Base-by-base conservation (phyloP, 169 alveolate species). In the Eimeria maxima region DNA sequence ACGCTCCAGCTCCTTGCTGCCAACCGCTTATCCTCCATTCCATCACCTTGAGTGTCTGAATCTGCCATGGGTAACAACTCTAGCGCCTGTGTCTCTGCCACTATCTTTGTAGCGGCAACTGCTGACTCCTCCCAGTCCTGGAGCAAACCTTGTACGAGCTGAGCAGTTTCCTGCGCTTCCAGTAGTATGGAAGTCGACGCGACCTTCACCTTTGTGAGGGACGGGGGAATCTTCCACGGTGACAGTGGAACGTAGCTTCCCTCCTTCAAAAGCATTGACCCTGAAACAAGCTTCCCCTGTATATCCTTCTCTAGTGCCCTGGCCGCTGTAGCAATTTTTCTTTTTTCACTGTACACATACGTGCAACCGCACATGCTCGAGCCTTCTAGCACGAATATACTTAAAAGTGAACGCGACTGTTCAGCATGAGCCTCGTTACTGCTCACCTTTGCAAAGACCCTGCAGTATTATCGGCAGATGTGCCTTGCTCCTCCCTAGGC, bases 1-100 rank as follows among this genome's bases (percentile, higher is more conserved):
- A 60, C 45, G 42, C 80, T 86, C 93, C 76, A 60, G 44, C 93
- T 86, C 93, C 80, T 86, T 57, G 93, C 42, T 22, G 50, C 76
- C 29, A 24, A 38, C 22, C 8, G 44, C 24, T 27, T 60, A 22
- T n/a, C 78, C 33, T 22, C 13, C 16, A 14, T 33, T 44, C 47
- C 69, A 33, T 22, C 60, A 27, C 24, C 57, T 42, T 33, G 44
- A 4, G 74, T 29, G 71, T 24, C 53, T 20, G 80, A 38, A 42
- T 45, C 60, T 42, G 93, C 63, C 63, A 86, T 47, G 42, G 76
- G 93, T 81, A 86, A 38, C 74, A 57, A 57, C 44, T 60, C 93
- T 42, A 86, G 93, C 93, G 60, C 93, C 63, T 60, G 29, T 44
- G 33, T 29, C 38, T 24, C 81, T 86, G 24, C 81, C 22, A 22